Base-by-base conservation (phyloP, 139 green algal species). In the Micractinium sp. region DNA sequence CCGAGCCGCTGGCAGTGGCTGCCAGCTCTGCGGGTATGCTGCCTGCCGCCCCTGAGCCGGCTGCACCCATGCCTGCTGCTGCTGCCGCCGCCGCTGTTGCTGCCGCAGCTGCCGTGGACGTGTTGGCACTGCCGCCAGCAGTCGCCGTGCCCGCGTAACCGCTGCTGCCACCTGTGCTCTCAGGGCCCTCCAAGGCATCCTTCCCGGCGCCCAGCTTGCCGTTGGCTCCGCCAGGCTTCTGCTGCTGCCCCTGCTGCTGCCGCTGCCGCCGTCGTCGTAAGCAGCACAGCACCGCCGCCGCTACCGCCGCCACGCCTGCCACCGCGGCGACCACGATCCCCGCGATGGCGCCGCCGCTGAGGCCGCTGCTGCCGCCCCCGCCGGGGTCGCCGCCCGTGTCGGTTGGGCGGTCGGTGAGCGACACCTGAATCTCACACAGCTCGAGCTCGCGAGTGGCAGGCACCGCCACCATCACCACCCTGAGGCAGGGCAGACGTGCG, bases 381-480 rank as follows among this genome's bases (percentile, higher is more conserved):
- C 22, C 41, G 22, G 20, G 2, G 25, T 25, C 0, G 47, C 31
- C 36, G 31, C 31, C 31, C 13, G 29, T 18, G 15, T 2, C 5
- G 1, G 36, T 16, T 7, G 77, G 77, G 15, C 20, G 22, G 41
- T 0, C 7, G 18, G 56, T 56, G 19, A 86, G 81, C 3, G 16
- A 20, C 56, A 74, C 81, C 29, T 86, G 81, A 33, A 86, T 41
- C n/a, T 86, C 81, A 31, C 81, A 86, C 81, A 86, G 53, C 56
- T 86, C 16, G 18, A 82, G 3, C 38, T 27, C 33, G 9, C 3
- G 12, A 19, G 41, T 53, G 23, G 9, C 27, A 22, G 38, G 35
- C 38, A 53, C 38, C 4, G 71, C 31, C 38, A 81, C 38, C 35
- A 81, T 29, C 76, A 33, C 76, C 36, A 56, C 76, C 76, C 76